phyloP scores from a whole-genome alignment of 306 rosid species.

The Quercus suber region DNA sequence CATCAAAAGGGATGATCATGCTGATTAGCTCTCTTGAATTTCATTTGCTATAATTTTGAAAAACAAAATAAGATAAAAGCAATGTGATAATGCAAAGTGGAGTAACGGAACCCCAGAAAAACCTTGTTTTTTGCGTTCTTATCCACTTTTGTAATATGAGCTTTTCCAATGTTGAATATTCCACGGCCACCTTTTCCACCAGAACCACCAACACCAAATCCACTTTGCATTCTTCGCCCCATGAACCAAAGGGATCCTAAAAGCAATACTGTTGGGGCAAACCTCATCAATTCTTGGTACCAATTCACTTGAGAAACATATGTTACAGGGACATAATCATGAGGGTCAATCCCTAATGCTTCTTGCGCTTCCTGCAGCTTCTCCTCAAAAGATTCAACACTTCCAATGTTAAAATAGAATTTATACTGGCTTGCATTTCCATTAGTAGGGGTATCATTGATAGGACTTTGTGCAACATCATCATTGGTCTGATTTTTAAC shows the following conservation, averaged over 20 bases:
- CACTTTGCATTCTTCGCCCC: slow-evolving; percentile 49
- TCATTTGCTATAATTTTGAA: not conserved
- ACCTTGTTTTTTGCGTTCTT: slow-evolving; percentile 62
- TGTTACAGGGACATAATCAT: slow-evolving; percentile 56
- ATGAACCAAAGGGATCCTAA: slow-evolving; percentile 35
- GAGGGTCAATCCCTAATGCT: slow-evolving; percentile 46
- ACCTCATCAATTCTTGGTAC: slow-evolving; percentile 40
- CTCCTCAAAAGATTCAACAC: slow-evolving; percentile 60
- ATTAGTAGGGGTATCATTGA: slow-evolving; percentile 23
- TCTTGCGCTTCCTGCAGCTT: slow-evolving; percentile 66
- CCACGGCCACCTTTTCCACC: slow-evolving; percentile 51
- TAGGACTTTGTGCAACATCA: slow-evolving; percentile 35
- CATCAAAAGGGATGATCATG: not conserved
- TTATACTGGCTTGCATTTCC: slow-evolving; percentile 35
- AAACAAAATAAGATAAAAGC: not conserved
- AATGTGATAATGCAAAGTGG: not conserved
- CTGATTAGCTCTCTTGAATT: not conserved
- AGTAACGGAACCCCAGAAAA: not conserved
- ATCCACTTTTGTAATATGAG: slow-evolving; percentile 51
- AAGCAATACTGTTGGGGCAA: slow-evolving; percentile 49
- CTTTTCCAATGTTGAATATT: slow-evolving; percentile 56
- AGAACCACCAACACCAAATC: slow-evolving; percentile 52
- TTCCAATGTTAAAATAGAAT: slow-evolving; percentile 55
- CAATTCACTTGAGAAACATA: slow-evolving; percentile 44
- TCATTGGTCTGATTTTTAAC: slow-evolving; percentile 24